Evolutionary conservation across 1,284 basidiomycete genomes (phyloP), one percentile per base, ranked within the genome.

Genomic region (Neotropicomus parvogracilis): DNA sequence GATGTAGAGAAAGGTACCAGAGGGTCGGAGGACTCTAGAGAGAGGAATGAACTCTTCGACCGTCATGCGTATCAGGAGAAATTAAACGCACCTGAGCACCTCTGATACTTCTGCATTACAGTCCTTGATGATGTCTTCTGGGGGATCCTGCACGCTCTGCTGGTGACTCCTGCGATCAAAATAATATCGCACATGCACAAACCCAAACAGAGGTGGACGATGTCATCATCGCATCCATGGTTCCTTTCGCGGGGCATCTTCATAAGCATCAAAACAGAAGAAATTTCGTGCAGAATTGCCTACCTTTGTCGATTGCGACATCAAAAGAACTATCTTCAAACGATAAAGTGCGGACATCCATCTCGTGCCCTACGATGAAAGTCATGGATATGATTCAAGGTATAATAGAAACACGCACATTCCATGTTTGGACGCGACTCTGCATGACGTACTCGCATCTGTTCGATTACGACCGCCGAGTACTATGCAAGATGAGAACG

Each of bases 171-270:
- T 39, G 43, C 36, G 20, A 29, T 16, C 26, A 16, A 28, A 39
- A 50, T 14, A 33, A 34, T 16, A 20, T 33, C 13, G 5, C n/a
- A 35, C 3, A 24, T 21, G 31, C 9, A 67, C 79, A 52, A 57
- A 91, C 91, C 92, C 92, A 95, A 53, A 92, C 86, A 62, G 93
- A 88, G 8, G 88, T 86, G 66, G 91, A 91, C 0, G 80, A 77
- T 0, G 91, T 88, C 79, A 95, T 83, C 87, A 97, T 90, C 0
- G 92, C 91, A 65, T 95, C 93, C 91, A 95, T 94, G 0, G 91
- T 95, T 52, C 83, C 82, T 83, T 46, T 35, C 24, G 21, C 12
- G n/a, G 12, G 40, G 19, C 13, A 12, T 19, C 34, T 28, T 44
- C 8, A 4, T 39, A 36, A 9, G 26, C 7, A n/a, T n/a, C 19